Percentiles rank a stretch among this genome's conserved stretches.
These are phyloP conservation scores for Lactarius trivialis DNA, from an alignment of 768 basidiomycete genomes.

Conservation along the genomic window DNA sequence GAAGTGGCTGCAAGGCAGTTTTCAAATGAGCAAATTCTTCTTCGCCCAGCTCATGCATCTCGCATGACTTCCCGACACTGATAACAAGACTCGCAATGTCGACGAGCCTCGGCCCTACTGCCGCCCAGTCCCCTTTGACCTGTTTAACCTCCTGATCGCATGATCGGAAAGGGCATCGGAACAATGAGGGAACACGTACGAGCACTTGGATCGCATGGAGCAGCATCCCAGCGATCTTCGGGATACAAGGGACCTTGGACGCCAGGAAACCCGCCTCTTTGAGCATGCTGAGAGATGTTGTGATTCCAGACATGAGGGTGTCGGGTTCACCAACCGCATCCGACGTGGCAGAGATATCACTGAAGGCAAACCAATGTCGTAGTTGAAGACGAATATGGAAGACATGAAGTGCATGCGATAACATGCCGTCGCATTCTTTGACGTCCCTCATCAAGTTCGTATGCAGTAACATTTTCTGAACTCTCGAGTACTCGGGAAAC, in stretches of 20 bases:
- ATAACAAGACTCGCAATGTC: not conserved
- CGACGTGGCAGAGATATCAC: not conserved
- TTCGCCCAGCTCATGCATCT: not conserved
- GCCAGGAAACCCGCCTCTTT: not conserved
- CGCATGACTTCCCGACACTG: not conserved
- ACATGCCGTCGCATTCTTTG: not conserved
- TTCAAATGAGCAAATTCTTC: not conserved
- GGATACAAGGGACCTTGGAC: not conserved
- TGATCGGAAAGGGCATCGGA: too few species aligned
- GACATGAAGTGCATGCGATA: not conserved
- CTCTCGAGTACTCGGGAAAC: not conserved
- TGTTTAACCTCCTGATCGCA: not conserved
- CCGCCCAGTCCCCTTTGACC: not conserved
- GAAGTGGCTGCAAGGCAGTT: not conserved
- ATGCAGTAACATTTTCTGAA: not conserved
- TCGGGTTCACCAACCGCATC: not conserved
- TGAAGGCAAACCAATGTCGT: not conserved
- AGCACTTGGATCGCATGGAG: not conserved
- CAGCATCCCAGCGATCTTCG: not conserved
- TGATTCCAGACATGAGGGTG: not conserved
- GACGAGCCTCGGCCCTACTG: not conserved
- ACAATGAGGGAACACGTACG: not conserved
- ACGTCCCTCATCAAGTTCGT: not conserved
- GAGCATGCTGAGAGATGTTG: not conserved
- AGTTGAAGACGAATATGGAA: not conserved